These are phyloP conservation scores for Claviceps sp. DNA, from an alignment of 2,329 filamentous ascomycete genomes.

Conservation along the genomic window DNA sequence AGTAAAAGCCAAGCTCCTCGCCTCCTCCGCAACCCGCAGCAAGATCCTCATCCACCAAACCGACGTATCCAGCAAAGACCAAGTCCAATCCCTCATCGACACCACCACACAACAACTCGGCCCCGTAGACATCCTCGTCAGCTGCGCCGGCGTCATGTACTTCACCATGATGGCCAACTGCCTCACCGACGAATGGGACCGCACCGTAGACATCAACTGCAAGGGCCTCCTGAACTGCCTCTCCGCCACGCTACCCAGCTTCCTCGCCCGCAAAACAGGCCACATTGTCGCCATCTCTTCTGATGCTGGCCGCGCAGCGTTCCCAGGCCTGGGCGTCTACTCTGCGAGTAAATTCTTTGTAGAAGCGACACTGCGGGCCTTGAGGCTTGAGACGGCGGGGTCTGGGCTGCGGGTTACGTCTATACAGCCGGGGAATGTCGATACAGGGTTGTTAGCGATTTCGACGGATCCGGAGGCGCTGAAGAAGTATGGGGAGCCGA, in stretches of 20 bases:
- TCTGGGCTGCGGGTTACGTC: slow-evolving; percentile 59
- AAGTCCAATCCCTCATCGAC: slow-evolving; percentile 54
- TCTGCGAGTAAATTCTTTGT: slow-evolving; percentile 78
- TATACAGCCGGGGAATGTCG: slow-evolving; percentile 66
- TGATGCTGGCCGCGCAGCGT: slow-evolving; percentile 69
- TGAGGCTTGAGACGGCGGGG: slow-evolving; percentile 65
- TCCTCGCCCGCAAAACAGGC: slow-evolving; percentile 55
- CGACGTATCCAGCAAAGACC: slow-evolving; percentile 53
- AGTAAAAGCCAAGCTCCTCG: slow-evolving; percentile 45
- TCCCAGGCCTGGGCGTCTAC: slow-evolving; percentile 71
- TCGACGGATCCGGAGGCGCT: slow-evolving; percentile 64
- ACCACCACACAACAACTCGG: slow-evolving; percentile 50
- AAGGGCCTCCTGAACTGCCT: slow-evolving; percentile 67
- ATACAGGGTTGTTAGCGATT: slow-evolving; percentile 60
- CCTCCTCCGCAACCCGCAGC: slow-evolving; percentile 42
- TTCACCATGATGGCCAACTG: slow-evolving; percentile 76
- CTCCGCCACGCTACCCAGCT: slow-evolving; percentile 53
- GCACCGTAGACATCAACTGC: slow-evolving; percentile 76
- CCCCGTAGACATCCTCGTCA: slow-evolving; percentile 64
- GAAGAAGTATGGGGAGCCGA: slow-evolving; percentile 65
- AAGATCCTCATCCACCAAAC: slow-evolving; percentile 58
- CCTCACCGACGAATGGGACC: slow-evolving; percentile 63
- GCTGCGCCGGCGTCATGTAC: slow-evolving; percentile 77
- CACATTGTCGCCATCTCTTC: slow-evolving; percentile 75
- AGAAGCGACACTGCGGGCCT: slow-evolving; percentile 62